Evolutionary conservation across 2,329 filamentous ascomycete species (phyloP).

Genomic region (Hypoxylon sp.): DNA sequence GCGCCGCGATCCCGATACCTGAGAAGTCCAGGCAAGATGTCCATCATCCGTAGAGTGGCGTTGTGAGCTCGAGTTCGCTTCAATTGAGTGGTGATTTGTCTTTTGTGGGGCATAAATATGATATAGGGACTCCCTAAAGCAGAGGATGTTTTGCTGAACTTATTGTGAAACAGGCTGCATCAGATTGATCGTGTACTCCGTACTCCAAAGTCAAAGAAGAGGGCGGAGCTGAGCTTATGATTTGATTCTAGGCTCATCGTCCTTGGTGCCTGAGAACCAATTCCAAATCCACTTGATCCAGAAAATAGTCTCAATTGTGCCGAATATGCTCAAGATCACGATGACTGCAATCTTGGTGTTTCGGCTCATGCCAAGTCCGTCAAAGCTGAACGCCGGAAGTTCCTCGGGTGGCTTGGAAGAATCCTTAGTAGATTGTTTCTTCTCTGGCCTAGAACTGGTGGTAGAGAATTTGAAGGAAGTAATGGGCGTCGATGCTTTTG

Average conservation of each 20-base stretch:
- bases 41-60: slow-evolving; percentile 5
- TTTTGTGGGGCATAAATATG: slow-evolving; percentile 11
- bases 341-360: slow-evolving; percentile 50
- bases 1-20: neutral
- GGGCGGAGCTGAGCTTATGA: slow-evolving; percentile 17
- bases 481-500: slow-evolving; percentile 8
- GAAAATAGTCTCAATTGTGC: slow-evolving; percentile 54
- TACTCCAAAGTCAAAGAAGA: slow-evolving; percentile 1
- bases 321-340: slow-evolving; percentile 48
- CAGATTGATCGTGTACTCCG: neutral
- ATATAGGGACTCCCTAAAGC: slow-evolving; percentile 12
- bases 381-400: slow-evolving; percentile 48
- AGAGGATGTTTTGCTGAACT: slow-evolving; percentile 2
- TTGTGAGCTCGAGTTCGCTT: neutral
- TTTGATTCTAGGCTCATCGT: slow-evolving; percentile 28
- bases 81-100: slow-evolving; percentile 32
- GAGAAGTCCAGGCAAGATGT: neutral
- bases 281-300: slow-evolving; percentile 49
- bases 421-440: slow-evolving; percentile 21
- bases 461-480: slow-evolving; percentile 24
- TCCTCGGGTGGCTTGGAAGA: slow-evolving; percentile 25
- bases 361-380: slow-evolving; percentile 49
- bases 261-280: slow-evolving; percentile 40
- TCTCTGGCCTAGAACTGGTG: slow-evolving; percentile 13
- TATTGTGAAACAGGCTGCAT: slow-evolving; percentile 8